Evolutionary conservation across 768 basidiomycete species (phyloP), one percentile per base, ranked within the genome.

Genomic region (Boletellus sp.): DNA sequence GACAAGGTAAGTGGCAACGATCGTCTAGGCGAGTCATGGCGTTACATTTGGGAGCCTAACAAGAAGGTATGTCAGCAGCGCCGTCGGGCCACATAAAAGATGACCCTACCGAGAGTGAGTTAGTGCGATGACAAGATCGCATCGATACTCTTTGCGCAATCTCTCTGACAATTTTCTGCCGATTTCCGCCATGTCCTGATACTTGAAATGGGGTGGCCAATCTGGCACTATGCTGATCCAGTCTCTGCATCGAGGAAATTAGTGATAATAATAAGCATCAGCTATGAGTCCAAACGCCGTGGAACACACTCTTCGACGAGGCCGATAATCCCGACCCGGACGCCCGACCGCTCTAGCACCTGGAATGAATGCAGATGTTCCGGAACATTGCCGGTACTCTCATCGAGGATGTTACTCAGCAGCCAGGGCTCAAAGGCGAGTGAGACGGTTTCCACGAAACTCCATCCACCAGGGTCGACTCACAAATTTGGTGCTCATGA

Each of bases 221-320:
- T 90, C 83, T 0, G 90, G 72, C 8, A 96, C 81, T 1, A 93
- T 94, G 22, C 74, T 76, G 45, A 95, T 92, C 93, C 93, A 95
- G 59, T 89, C 88, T 64, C 90, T 94, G 23, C 28, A 28, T 8
- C 7, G 45, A 16, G 32, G 17, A 8, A 58, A 24, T 31, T 38
- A 47, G 11, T 20, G 42, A 20, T 40, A 24, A 39, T 19, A 19
- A 43, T 28, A 8, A 28, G 28, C 28, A 8, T 10, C 2, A 28
- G 15, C 23, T 10, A 33, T 15, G 19, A 39, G 32, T 19, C 28
- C 6, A 13, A 35, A 17, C 3, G 22, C 22, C 13, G 33, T 40
- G 34, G 15, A 34, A 22, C 9, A 59, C 72, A 93, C 93, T 87
- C 74, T 67, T 96, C 93, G 1, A 94, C 87, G 0, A 96, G 77